Percentiles rank a stretch among this genome's conserved stretches.
These are phyloP conservation scores for Termitomyces sp. DNA, from an alignment of 768 basidiomycete genomes.

Conservation along the genomic window DNA sequence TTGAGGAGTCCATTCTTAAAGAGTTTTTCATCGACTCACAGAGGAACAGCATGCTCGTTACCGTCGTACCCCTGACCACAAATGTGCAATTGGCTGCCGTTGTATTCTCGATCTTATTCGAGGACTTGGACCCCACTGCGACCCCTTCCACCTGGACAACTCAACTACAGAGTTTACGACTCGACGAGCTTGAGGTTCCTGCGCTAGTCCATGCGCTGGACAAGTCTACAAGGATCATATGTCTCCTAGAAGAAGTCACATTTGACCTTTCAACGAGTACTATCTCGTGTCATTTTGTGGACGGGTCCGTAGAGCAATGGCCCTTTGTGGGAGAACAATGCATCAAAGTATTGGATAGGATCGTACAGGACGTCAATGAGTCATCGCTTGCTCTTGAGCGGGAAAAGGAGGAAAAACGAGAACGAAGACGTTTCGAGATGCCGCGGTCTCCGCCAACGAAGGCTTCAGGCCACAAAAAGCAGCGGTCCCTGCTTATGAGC, in stretches of 20 bases:
- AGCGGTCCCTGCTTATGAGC: slow-evolving; percentile 67
- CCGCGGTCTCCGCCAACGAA: slow-evolving; percentile 28
- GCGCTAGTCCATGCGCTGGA: slow-evolving; percentile 54
- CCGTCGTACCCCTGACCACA: slow-evolving; percentile 10
- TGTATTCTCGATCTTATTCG: slow-evolving; percentile 55
- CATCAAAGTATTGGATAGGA: slow-evolving; percentile 41
- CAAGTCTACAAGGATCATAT: slow-evolving; percentile 52
- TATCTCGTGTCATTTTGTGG: slow-evolving; percentile 53
- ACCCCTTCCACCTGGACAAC: slow-evolving; percentile 51
- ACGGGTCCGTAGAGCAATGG: slow-evolving; percentile 50
- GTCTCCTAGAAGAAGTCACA: slow-evolving; percentile 52
- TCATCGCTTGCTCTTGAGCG: slow-evolving; percentile 40
- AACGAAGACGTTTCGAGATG: slow-evolving; percentile 18
- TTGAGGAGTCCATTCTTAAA: neutral
- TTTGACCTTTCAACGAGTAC: slow-evolving; percentile 51
- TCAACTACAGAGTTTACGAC: slow-evolving; percentile 46
- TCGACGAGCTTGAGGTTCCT: slow-evolving; percentile 52
- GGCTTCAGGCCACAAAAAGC: slow-evolving; percentile 57
- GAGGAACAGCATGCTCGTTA: slow-evolving; percentile 12
- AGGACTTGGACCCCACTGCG: slow-evolving; percentile 44
- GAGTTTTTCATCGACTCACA: neutral
- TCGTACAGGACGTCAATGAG: slow-evolving; percentile 50
- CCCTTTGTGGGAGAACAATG: slow-evolving; percentile 36
- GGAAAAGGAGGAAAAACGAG: slow-evolving; percentile 28
- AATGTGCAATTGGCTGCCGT: slow-evolving; percentile 43